Conservation (phyloP, 2,329 filamentous ascomycete species). For the Penicillium sp. region DNA sequence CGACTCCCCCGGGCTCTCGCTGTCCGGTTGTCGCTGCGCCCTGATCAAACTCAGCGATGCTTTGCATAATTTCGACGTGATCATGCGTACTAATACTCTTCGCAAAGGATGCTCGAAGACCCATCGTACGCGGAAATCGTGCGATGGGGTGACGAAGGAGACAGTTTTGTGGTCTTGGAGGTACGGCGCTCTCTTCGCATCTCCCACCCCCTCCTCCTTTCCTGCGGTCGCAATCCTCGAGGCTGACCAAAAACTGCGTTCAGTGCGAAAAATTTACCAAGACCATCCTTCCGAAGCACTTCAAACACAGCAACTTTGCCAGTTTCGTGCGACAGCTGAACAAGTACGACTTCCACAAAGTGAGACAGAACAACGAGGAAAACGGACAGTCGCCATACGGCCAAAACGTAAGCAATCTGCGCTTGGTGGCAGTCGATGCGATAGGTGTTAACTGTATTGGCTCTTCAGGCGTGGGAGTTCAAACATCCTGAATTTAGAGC, state of each 20-base stretch:
- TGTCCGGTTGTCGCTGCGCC: no score
- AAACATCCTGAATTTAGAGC: constrained; percentile 93
- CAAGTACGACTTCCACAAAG: constrained; percentile 98
- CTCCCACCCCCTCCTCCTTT: no score
- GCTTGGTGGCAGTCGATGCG: no score
- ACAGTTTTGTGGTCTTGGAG: constrained; percentile 95
- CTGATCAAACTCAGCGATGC: no score
- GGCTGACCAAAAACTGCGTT: constrained; percentile 17
- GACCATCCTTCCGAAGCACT: constrained; percentile 90
- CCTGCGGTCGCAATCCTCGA: no score
- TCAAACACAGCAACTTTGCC: constrained; percentile 98
- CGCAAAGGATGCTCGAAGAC: constrained; percentile 97
- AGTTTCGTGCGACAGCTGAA: constrained; percentile 93
- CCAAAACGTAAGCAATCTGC: constrained; percentile 58
- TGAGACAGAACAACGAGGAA: constrained; percentile 81
- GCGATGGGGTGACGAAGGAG: constrained; percentile 86
- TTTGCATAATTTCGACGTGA: no score
- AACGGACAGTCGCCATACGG: constrained; percentile 73
- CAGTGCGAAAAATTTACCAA: constrained; percentile 99
- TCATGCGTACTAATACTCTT: no score
- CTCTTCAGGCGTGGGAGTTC: constrained; percentile 89
- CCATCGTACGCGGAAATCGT: constrained; percentile 87
- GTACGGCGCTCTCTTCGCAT: constrained; percentile 42
- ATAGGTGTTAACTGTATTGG: no score
- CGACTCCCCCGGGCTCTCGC: no score